A percentile compares a stretch with the other conserved stretches of the same genome.
These are phyloP conservation scores for Scheffersomyces segobiensis DNA, from an alignment of 1,139 yeast genomes.

Conservation along the genomic window DNA sequence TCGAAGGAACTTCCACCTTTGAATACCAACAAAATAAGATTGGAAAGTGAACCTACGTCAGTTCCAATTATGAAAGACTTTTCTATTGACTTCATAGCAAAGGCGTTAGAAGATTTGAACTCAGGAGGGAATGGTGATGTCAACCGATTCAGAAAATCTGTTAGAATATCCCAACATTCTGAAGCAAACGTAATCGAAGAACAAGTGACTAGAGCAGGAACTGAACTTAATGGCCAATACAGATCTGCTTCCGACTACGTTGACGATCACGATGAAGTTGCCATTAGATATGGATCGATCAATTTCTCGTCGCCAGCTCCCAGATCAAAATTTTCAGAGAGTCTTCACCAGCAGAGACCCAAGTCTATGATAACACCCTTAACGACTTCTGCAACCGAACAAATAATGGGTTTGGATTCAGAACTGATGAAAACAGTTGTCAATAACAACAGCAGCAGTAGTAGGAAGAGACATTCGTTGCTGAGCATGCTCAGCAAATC, in stretches of 20 bases:
- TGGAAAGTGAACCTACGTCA: constrained; percentile 7
- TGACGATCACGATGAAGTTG: constrained; percentile 40
- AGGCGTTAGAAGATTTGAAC: constrained; percentile 67
- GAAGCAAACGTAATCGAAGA: constrained; percentile 9
- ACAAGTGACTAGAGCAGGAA: constrained; percentile 8
- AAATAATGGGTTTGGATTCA: constrained; percentile 2
- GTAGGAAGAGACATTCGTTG: constrained; percentile 6
- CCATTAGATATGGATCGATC: constrained; percentile 41
- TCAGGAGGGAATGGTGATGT: constrained; percentile 65
- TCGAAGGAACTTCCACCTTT: constrained; percentile 30
- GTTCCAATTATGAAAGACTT: constrained; percentile 47
- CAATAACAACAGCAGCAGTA: constrained; percentile 3
- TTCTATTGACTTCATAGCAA: constrained; percentile 50
- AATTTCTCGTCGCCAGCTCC: constrained; percentile 21
- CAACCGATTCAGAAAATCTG: constrained; percentile 41
- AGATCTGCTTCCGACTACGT: constrained; percentile 30
- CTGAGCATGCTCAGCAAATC: constrained; percentile 23
- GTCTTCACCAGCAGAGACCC: constrained; percentile 26
- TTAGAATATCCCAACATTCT: constrained; percentile 24
- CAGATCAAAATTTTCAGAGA: background rate
- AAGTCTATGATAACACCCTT: constrained; percentile 40
- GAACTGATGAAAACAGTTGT: constrained; percentile 18
- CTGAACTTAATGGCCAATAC: constrained; percentile 22
- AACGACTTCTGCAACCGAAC: constrained; percentile 3
- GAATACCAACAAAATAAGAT: background rate